A percentile compares a stretch with the other conserved stretches of the same genome.
phyloP scores from a whole-genome alignment of 169 alveolate species.

The Eimeria praecox region DNA sequence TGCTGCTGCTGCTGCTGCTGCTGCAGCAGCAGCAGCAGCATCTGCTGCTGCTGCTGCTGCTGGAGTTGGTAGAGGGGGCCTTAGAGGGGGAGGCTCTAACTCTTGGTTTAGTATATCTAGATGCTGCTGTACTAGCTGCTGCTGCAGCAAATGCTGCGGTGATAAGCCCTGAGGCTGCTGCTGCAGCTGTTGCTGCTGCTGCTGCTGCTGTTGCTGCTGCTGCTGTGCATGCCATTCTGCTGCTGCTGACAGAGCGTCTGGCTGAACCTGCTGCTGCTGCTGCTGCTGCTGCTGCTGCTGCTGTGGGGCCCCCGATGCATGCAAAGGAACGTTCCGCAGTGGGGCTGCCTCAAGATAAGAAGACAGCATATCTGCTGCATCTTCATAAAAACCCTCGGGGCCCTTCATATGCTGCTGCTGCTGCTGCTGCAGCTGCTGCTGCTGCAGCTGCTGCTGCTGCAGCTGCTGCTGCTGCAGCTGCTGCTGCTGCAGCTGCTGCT shows the following conservation, averaged over 20 bases:
- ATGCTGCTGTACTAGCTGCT: constrained; percentile 68
- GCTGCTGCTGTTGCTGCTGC: constrained; percentile 15
- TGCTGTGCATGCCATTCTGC: constrained; percentile 62
- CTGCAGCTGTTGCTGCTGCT: no score
- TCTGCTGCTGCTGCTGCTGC: background rate
- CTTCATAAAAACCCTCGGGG: background rate
- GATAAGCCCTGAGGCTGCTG: background rate
- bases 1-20: constrained; percentile 50
- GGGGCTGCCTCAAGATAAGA: constrained; percentile 54
- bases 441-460: background rate
- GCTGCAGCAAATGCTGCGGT: constrained; percentile 15
- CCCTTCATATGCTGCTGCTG: constrained; percentile 28
- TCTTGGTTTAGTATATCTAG: background rate
- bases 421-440: constrained; percentile 18
- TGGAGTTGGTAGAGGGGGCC: background rate
- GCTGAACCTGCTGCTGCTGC: background rate
- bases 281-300: constrained; percentile 2
- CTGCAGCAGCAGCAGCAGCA: background rate
- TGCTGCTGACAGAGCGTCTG: constrained; percentile 29
- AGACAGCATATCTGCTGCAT: constrained; percentile 1
- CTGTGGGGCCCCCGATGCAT: constrained; percentile 19
- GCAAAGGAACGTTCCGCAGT: constrained; percentile 6
- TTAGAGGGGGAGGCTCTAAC: background rate
- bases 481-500: constrained; percentile 2
- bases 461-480: background rate